Base-by-base conservation (phyloP, 768 basidiomycete genomes). In the Tricholoma matsutake region DNA sequence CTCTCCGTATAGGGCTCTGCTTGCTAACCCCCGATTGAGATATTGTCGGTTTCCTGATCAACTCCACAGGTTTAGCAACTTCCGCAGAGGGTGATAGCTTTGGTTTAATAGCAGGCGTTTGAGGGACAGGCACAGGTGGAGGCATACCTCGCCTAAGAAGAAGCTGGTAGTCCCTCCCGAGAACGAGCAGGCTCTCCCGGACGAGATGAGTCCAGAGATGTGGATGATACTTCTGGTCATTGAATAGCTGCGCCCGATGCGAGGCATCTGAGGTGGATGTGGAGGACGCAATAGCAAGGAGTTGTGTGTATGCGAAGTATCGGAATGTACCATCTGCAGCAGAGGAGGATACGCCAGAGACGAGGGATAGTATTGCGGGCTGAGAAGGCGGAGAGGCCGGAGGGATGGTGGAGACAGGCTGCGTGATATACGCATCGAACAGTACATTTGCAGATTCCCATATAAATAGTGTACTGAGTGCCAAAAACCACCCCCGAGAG, bases 101-200 rank as follows among this genome's bases (percentile, higher is more conserved):
- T 4, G 59, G 58, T 34, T 52, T 32, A 16, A 14, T 9, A 31
- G 51, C 7, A 39, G 66, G 34, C 7, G 73, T 53, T 18, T 67
- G 63, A 29, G 65, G 10, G 54, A 64, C 35, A 32, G 75, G 28
- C 1, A 70, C 65, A 0, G 75, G 69, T 11, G 74, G 68, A 6
- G 75, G 77, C 18, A 76, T 74, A 1, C 91, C 91, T n/a, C 83
- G 76, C 1, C 83, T 79, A 2, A 88, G 73, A 53, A 92, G 75
- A 0, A 78, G 74, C 65, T 88, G 88, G 62, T 92, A 92, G 69
- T 94, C 89, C 1, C 75, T 68, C 8, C 89, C 91, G 1, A 93
- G 77, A 6, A 81, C 68, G 9, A 89, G 67, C 2, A 94, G 77
- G 7, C 81, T 77, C 58, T 86, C 84, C 4, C 89, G 80, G 7